A percentile compares a stretch with the other conserved stretches of the same genome.
Evolutionary conservation across 164 flowering plant species (phyloP).

Genomic region (Platanus orientalis): DNA sequence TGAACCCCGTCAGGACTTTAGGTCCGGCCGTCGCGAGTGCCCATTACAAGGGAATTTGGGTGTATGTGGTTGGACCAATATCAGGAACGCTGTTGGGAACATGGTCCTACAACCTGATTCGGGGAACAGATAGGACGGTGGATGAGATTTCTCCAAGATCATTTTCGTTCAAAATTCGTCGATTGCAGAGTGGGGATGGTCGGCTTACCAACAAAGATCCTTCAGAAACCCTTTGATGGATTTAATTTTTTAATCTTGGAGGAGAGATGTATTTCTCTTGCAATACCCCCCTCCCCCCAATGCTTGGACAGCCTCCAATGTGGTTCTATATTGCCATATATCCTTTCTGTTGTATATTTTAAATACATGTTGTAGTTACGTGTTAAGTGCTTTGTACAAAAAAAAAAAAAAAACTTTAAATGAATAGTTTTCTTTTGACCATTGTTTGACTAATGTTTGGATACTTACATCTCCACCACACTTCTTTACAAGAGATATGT

Average conservation of each 20-base stretch:
- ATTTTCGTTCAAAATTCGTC: constrained; percentile 38
- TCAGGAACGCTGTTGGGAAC: constrained; percentile 60
- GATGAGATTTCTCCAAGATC: constrained; percentile 26
- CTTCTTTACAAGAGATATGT: too few relatives aligned
- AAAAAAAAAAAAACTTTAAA: too few relatives aligned
- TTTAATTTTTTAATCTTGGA: too few relatives aligned
- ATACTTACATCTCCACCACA: too few relatives aligned
- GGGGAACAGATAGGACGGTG: constrained; percentile 29
- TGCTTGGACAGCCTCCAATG: too few relatives aligned
- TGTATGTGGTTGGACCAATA: constrained; percentile 65
- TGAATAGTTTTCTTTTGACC: too few relatives aligned
- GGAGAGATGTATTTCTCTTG: too few relatives aligned
- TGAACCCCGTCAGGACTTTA: constrained; percentile 82
- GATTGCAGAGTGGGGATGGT: constrained; percentile 23
- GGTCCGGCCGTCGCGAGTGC: constrained; percentile 82
- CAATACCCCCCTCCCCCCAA: too few relatives aligned
- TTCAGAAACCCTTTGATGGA: constrained; percentile 2
- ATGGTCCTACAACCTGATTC: constrained; percentile 57
- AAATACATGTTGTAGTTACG: too few relatives aligned
- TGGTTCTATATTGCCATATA: too few relatives aligned
- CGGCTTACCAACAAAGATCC: constrained; percentile 15
- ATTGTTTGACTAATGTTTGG: not conserved
- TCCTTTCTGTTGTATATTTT: too few relatives aligned
- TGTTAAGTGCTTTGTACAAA: too few relatives aligned
- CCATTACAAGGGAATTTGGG: constrained; percentile 60